Percentiles rank a stretch among this genome's conserved stretches.
These are phyloP conservation scores for Coprinopsis sp. DNA, from an alignment of 768 basidiomycete species.

Conservation along the genomic window DNA sequence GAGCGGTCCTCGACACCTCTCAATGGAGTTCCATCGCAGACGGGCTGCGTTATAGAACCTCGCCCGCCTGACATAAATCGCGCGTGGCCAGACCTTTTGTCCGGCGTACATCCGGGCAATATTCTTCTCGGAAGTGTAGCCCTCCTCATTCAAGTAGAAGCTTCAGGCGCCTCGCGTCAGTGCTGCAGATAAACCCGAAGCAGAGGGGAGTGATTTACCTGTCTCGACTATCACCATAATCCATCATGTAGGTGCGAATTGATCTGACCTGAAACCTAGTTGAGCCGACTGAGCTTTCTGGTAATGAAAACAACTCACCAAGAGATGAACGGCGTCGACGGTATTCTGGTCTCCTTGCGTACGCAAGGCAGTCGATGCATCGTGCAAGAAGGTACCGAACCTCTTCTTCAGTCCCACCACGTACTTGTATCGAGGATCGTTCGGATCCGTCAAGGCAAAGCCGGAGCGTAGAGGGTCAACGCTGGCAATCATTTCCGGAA, in stretches of 20 bases:
- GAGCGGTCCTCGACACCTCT: conserved; percentile 52
- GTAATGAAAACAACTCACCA: conserved; percentile 38
- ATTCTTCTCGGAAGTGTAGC: conserved; percentile 55
- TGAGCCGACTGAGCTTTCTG: background rate
- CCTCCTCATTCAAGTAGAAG: conserved; percentile 53
- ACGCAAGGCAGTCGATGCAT: conserved; percentile 60
- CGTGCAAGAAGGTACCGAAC: conserved; percentile 67
- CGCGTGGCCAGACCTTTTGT: conserved; percentile 76
- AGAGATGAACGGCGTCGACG: conserved; percentile 72
- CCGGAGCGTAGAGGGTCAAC: conserved; percentile 58
- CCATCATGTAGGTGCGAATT: conserved; percentile 66
- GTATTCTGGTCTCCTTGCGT: conserved; percentile 78
- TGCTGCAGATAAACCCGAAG: background rate
- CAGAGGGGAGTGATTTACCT: conserved; percentile 20
- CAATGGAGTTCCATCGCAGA: conserved; percentile 69
- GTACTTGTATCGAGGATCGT: conserved; percentile 62
- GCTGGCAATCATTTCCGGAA: conserved; percentile 72
- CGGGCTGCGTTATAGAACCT: conserved; percentile 66
- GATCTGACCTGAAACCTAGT: conserved; percentile 48
- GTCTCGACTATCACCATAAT: conserved; percentile 71
- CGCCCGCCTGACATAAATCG: conserved; percentile 62
- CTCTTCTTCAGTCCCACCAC: conserved; percentile 51
- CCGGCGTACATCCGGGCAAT: conserved; percentile 63
- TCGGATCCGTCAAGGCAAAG: conserved; percentile 60
- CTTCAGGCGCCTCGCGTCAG: conserved; percentile 24